A percentile compares a stretch with the other conserved stretches of the same genome.
Evolutionary conservation across 2,329 filamentous ascomycete genomes (phyloP).

Genomic region (Sclerotinia trifoliorum): DNA sequence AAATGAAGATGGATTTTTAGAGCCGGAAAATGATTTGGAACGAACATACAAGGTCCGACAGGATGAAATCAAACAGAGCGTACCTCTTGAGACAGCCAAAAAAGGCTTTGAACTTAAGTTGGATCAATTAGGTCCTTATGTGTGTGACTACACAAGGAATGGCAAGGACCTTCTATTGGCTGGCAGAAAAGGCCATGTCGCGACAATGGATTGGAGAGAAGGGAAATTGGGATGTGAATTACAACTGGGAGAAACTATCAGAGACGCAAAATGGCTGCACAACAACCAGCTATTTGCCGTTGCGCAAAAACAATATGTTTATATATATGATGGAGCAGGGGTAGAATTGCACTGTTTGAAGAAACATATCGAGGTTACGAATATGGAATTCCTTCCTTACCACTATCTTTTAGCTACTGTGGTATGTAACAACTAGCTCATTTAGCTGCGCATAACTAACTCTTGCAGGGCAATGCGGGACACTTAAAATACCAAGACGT

Average conservation of each 20-base stretch:
- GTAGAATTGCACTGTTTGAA: conserved; percentile 89
- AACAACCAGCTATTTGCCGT: conserved; percentile 94
- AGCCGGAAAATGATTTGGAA: conserved; percentile 85
- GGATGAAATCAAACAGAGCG: conserved; percentile 72
- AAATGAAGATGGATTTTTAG: conserved; percentile 79
- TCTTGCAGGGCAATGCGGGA: conserved; percentile 66
- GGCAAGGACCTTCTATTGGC: conserved; percentile 82
- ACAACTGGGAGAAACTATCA: conserved; percentile 84
- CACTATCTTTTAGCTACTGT: conserved; percentile 90
- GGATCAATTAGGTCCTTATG: conserved; percentile 79
- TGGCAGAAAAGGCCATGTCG: conserved; percentile 90
- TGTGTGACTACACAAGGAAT: conserved; percentile 85
- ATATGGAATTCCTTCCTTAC: conserved; percentile 95
- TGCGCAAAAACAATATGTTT: conserved; percentile 93
- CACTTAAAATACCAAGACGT: conserved; percentile 93
- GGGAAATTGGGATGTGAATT: conserved; percentile 90
- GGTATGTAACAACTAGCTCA: conserved; percentile 49
- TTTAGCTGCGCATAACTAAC: conserved; percentile 26
- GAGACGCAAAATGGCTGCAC: conserved; percentile 88
- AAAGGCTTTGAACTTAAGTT: conserved; percentile 90
- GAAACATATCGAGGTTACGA: conserved; percentile 85
- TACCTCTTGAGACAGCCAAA: conserved; percentile 81
- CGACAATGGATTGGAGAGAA: conserved; percentile 93
- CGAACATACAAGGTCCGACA: conserved; percentile 90
- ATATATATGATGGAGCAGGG: conserved; percentile 90